phyloP scores from a whole-genome alignment of 768 basidiomycete genomes.

The Leccinum disarticulatum region DNA sequence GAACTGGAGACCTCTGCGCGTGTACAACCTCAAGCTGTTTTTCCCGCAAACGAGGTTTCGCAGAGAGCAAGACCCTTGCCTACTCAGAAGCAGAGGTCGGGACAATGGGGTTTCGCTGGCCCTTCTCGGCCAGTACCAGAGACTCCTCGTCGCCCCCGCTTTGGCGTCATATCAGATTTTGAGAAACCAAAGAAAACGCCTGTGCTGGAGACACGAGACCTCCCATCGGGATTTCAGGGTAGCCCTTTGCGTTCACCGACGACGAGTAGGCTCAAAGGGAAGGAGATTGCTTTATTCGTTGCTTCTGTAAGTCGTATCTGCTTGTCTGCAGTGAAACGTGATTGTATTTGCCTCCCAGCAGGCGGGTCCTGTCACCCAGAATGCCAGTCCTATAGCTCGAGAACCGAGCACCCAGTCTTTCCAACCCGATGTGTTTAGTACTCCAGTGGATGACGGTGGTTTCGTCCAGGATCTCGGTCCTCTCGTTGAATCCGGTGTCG shows the following conservation, averaged over 20 bases:
- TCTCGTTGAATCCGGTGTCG: constrained; percentile 22
- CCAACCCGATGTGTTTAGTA: constrained; percentile 24
- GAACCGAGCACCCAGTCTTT: constrained; percentile 5
- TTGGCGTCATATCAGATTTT: constrained; percentile 28
- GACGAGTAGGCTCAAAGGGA: constrained; percentile 16
- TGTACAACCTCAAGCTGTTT: constrained; percentile 47
- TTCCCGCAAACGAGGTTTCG: constrained; percentile 44
- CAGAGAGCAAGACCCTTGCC: constrained; percentile 42
- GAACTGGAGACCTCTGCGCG: constrained; percentile 59
- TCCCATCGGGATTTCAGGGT: constrained; percentile 29
- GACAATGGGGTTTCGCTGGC: constrained; percentile 24
- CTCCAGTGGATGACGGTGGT: constrained; percentile 13
- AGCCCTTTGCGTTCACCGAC: constrained; percentile 21
- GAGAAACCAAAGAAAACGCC: constrained; percentile 21
- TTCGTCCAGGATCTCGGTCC: constrained; percentile 14
- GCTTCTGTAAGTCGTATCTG: constrained; percentile 7
- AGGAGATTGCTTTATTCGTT: constrained; percentile 8
- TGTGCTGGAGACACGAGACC: constrained; percentile 17
- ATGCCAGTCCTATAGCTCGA: constrained; percentile 23
- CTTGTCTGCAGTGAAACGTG: neutral
- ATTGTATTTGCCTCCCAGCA: constrained; percentile 3
- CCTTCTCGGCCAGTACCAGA: constrained; percentile 33
- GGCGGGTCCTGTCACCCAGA: constrained; percentile 21
- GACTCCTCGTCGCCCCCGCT: constrained; percentile 41
- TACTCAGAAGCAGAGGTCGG: constrained; percentile 41